These are phyloP conservation scores for Takakia lepidozioides DNA, from an alignment of 225 moss, liverwort and hornwort genomes.

Conservation along the genomic window DNA sequence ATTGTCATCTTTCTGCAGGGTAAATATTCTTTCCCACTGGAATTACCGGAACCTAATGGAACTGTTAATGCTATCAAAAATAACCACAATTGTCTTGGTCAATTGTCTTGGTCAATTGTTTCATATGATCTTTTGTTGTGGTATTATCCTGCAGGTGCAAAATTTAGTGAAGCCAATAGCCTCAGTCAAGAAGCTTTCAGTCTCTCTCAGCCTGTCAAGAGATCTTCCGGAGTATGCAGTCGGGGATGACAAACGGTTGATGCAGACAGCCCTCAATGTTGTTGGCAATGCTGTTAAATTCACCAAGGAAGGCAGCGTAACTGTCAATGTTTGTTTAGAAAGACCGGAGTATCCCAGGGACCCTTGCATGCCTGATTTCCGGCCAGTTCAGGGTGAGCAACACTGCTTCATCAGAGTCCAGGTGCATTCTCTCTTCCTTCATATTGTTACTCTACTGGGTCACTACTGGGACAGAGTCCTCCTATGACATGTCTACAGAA, in stretches of 20 bases:
- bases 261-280: conserved; percentile 55
- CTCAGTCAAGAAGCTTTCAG: conserved; percentile 46
- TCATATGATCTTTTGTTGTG: too few species aligned
- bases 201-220: conserved; percentile 21
- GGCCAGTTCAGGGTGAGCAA: conserved; percentile 30
- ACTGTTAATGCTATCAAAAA: too few species aligned
- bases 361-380: conserved; percentile 22
- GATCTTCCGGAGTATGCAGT: conserved; percentile 55
- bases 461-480: too few species aligned
- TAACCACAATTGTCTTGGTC: too few species aligned
- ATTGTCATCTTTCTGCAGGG: too few species aligned
- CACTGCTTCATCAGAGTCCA: conserved; percentile 47
- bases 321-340: conserved; percentile 31
- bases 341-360: conserved; percentile 30
- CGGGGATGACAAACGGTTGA: conserved; percentile 60
- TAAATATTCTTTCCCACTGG: too few species aligned
- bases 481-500: too few species aligned
- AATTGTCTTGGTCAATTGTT: too few species aligned
- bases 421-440: conserved; percentile 19
- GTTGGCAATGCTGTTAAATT: conserved; percentile 73
- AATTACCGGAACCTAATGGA: too few species aligned
- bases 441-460: neutral
- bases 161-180: conserved; percentile 47
- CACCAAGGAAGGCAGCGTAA: conserved; percentile 50
- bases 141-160: conserved; percentile 48